These are phyloP conservation scores for Rosa hybrid DNA, from an alignment of 331 rosid species.

Conservation along the genomic window DNA sequence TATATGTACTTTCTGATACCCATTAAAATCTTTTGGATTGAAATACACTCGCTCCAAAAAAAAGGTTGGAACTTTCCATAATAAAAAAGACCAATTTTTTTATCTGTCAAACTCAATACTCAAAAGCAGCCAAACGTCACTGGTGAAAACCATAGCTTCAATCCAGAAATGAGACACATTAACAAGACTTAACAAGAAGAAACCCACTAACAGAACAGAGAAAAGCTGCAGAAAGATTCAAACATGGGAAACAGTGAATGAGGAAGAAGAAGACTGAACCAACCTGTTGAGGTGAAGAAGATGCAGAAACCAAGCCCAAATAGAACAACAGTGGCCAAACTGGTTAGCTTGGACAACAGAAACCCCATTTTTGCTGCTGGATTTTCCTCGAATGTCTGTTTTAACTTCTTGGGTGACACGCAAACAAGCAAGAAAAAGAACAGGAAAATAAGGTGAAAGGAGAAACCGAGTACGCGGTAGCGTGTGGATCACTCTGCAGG, in stretches of 20 bases:
- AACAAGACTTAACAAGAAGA: not conserved
- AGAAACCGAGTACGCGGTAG: not conserved
- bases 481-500: conserved; percentile 6
- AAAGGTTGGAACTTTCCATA: not conserved
- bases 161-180: not conserved
- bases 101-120: conserved; percentile 13
- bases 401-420: not conserved
- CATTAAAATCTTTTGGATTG: not conserved
- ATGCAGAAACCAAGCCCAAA: conserved; percentile 39
- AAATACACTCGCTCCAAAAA: not conserved
- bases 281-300: conserved; percentile 62
- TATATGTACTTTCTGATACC: not conserved
- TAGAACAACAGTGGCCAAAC: conserved; percentile 35
- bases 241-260: not conserved
- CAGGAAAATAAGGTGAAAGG: not conserved
- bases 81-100: not conserved
- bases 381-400: conserved; percentile 20
- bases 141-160: not conserved
- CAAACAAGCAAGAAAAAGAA: not conserved
- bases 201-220: not conserved
- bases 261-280: not conserved
- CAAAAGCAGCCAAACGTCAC: conserved; percentile 12
- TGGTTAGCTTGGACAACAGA: conserved; percentile 16
- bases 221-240: not conserved
- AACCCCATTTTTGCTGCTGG: conserved; percentile 16